Evolutionary conservation across 179 eudicot species (phyloP).

Genomic region (Nepenthes alata): DNA sequence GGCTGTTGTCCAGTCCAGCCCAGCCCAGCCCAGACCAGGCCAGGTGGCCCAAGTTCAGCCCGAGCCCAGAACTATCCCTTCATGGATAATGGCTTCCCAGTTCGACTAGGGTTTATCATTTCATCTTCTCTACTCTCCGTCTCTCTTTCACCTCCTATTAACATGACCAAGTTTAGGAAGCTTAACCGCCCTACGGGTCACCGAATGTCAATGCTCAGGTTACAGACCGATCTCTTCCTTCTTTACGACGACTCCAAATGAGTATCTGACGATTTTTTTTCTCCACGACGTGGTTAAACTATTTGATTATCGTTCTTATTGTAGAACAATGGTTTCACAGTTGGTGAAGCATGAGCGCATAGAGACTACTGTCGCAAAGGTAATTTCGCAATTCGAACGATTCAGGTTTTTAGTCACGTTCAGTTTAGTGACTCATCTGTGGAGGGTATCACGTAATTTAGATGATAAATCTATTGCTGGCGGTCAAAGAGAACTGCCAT

Average conservation of each 20-base stretch:
- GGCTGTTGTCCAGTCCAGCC: too few species aligned
- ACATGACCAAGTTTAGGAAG: slow-evolving; percentile 88
- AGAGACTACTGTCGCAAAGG: slow-evolving; percentile 95
- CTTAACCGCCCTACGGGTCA: slow-evolving; percentile 86
- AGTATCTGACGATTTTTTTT: not conserved
- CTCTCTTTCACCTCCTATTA: not conserved
- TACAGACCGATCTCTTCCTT: not conserved
- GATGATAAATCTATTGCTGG: too few species aligned
- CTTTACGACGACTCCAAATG: not conserved
- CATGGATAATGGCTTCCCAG: too few species aligned
- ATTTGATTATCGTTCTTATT: not conserved
- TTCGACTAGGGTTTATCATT: not conserved
- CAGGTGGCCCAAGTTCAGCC: too few species aligned
- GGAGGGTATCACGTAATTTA: too few species aligned
- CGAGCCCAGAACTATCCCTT: too few species aligned
- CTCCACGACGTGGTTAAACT: not conserved
- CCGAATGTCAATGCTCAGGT: slow-evolving; percentile 91
- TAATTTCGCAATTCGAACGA: slow-evolving; percentile 6
- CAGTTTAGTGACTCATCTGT: too few species aligned
- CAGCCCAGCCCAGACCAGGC: too few species aligned
- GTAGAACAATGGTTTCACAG: slow-evolving; percentile 94
- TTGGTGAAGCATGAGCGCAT: slow-evolving; percentile 91
- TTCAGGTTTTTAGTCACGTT: too few species aligned
- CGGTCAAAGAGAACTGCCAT: too few species aligned
- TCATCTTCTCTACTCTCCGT: not conserved